Evolutionary conservation across 1,139 yeast species (phyloP), one percentile per base, ranked within the genome.

Genomic region (Meyerozyma carpophila): DNA sequence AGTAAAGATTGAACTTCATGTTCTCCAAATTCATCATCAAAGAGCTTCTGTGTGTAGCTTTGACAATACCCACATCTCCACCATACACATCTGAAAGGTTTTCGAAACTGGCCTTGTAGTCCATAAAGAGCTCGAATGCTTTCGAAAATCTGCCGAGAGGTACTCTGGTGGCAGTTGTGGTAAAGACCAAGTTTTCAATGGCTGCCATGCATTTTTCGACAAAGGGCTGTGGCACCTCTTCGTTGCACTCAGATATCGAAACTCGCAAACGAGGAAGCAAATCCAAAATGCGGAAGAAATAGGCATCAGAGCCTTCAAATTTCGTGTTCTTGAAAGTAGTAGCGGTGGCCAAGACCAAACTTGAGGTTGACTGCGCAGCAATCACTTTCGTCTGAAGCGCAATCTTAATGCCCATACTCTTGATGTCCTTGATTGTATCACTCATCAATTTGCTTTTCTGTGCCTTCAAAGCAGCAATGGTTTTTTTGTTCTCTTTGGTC

Each of bases 381-480:
- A 79, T 75, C 18, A 84, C 77, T 50, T 86, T 91, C 6, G 83
- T 73, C 46, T 84, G 80, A 37, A 82, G 73, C 36, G 78, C 78
- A 4, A 83, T 69, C 53, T 79, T 85, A 52, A 93, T 63, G 1
- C 98, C 98, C 56, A 87, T 77, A 48, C 82, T 68, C 58, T 82
- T 79, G 43, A 91, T 66, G 51, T 87, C 94, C 49, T 81, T 80
- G 48, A 93, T 63, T 0, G 91, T 77, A 47, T 84, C 89, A 63
- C 94, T 85, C 47, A 93, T 66, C 10, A 89, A 65, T 52, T 84
- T 86, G 49, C 84, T 73, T 65, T 93, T 94, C 56, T 89, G 94
- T 36, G 83, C 75, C 55, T 84, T 87, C 59, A 94, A 70, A 3
- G 90, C 75, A 2, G 93, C 84, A 31, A 90, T 71, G 1, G 68